Base-by-base conservation (phyloP, 345 rosid genomes). In the Sapria himalayana region DNA sequence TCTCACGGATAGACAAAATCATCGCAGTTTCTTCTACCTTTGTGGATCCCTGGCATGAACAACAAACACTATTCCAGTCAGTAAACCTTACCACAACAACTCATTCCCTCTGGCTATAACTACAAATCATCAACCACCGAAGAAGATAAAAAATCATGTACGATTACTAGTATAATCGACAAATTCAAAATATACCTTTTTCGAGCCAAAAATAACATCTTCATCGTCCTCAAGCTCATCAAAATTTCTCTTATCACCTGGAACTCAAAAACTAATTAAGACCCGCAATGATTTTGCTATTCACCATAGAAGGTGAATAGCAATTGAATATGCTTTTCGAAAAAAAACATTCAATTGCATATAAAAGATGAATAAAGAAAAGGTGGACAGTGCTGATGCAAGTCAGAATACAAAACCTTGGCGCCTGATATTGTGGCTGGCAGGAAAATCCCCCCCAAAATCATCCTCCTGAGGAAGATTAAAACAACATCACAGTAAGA, bases 161-260 rank as follows among this genome's bases (percentile, higher is more conserved):
- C 17, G 14, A 13, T 11, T 8, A 8, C 2, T n/a, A n/a, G n/a
- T n/a, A n/a, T n/a, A n/a, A n/a, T n/a, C n/a, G 14, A 0, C 18
- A 36, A 29, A 17, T 25, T 13, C 6, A 23, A 25, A 19, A 3
- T 2, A 21, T 36, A 82, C 93, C 84, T 74, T 76, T 51, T 76
- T 76, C 13, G 95, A 65, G 44, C 81, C 77, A 55, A 82, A 79
- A 20, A 82, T 60, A 36, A 78, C 94, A 40, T 82, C 98, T 45
- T 82, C 98, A 3, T 89, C 98, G 42, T 82, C 93, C 46, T 79
- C 98, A 18, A 78, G 57, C 35, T 82, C 98, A 39, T 67, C 84
- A 45, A 74, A 89, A 51, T 71, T 65, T 67, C 93, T 74, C 72
- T 76, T 82, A 48, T 14, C 58, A 45, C 79, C 93, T 76, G 37